A percentile compares a stretch with the other conserved stretches of the same genome.
phyloP scores from a whole-genome alignment of 495 filamentous ascomycete genomes.

The Aspergillus coremiiformis region DNA sequence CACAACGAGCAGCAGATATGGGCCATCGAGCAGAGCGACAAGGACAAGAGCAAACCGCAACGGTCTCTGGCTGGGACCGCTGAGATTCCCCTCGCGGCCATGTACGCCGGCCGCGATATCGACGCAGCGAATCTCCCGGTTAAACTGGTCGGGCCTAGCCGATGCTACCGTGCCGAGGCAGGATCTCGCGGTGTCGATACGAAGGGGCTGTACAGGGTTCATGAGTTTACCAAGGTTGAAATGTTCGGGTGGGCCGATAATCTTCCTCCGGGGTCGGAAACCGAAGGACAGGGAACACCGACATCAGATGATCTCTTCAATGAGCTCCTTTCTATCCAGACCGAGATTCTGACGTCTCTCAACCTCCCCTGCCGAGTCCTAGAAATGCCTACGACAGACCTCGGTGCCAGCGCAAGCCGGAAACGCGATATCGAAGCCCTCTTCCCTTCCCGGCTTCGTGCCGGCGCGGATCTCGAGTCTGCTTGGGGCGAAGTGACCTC shows the following conservation, averaged over 20 bases:
- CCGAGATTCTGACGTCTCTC: constrained; percentile 66
- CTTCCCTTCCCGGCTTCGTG: constrained; percentile 69
- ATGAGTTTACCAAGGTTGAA: constrained; percentile 98
- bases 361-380: constrained; percentile 81
- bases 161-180: constrained; percentile 92
- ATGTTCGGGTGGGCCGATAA: constrained; percentile 76
- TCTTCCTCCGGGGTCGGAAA: constrained; percentile 25
- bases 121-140: constrained; percentile 57
- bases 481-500: constrained; percentile 95
- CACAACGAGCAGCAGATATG: constrained; percentile 90
- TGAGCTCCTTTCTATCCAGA: constrained; percentile 79
- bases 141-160: constrained; percentile 72
- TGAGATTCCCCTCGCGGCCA: constrained; percentile 88
- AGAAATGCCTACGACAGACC: constrained; percentile 84
- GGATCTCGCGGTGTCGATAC: constrained; percentile 81
- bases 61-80: constrained; percentile 78
- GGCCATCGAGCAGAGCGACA: constrained; percentile 59
- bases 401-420: constrained; percentile 77
- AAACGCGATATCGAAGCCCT: constrained; percentile 92
- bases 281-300: background rate
- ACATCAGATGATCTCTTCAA: constrained; percentile 56
- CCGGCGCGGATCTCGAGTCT: constrained; percentile 45
- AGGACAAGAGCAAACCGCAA: constrained; percentile 52
- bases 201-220: constrained; percentile 95
- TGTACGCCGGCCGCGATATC: constrained; percentile 70